Percentiles rank a stretch among this genome's conserved stretches.
phyloP scores from a whole-genome alignment of 352 stramenopile genomes.

The Aphanomyces astaci region DNA sequence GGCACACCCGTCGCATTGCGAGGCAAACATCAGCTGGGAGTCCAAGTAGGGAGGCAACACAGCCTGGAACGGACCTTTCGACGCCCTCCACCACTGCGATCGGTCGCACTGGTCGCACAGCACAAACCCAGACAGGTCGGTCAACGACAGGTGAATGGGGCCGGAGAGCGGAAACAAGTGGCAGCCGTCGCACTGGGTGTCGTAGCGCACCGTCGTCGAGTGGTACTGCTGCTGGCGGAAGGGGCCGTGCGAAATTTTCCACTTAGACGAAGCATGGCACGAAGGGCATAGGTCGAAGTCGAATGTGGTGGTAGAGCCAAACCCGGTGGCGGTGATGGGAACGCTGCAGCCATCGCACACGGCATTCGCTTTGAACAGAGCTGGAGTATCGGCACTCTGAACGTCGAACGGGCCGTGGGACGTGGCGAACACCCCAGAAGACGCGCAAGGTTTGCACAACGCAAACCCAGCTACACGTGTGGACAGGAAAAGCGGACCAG shows the following conservation, averaged over 20 bases:
- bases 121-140: background rate
- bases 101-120: background rate
- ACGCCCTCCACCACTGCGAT: background rate
- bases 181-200: slow-evolving; percentile 7
- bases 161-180: slow-evolving; percentile 1
- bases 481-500: background rate
- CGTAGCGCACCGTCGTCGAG: background rate
- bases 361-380: background rate
- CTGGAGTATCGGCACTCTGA: background rate
- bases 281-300: background rate
- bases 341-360: background rate
- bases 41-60: background rate
- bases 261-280: background rate
- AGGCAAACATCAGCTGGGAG: background rate
- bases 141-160: background rate
- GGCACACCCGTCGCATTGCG: background rate
- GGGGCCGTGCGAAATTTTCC: background rate
- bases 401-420: background rate
- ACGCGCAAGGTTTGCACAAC: background rate
- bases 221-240: background rate
- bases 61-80: background rate
- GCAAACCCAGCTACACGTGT: background rate
- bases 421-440: background rate
- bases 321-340: background rate
- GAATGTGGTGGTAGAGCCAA: background rate